Evolutionary conservation across 140 eudicot genomes (phyloP).

Genomic region (Stevia rebaudiana): DNA sequence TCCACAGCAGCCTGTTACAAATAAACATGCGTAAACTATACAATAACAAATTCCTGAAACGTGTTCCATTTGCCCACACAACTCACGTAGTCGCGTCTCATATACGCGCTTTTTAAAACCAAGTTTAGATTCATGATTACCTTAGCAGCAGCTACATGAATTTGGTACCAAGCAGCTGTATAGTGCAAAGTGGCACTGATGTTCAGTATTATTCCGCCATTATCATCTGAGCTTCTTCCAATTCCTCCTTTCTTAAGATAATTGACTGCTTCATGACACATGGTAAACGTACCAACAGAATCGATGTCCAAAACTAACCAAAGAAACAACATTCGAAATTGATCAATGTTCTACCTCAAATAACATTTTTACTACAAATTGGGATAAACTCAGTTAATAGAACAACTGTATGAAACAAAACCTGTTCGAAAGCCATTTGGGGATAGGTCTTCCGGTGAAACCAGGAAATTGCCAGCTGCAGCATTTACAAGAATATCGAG

Average conservation of each 20-base stretch:
- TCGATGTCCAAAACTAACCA: slow-evolving; percentile 78
- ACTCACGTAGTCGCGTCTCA: neutral
- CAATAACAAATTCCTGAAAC: neutral
- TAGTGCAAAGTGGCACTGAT: slow-evolving; percentile 94
- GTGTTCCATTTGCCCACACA: neutral
- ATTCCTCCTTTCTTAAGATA: slow-evolving; percentile 79
- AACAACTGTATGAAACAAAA: neutral
- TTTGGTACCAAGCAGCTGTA: slow-evolving; percentile 90
- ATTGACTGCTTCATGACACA: slow-evolving; percentile 79
- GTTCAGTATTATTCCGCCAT: slow-evolving; percentile 70
- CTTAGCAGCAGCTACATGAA: slow-evolving; percentile 94
- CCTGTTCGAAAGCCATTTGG: slow-evolving; percentile 95
- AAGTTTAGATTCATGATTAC: slow-evolving; percentile 15
- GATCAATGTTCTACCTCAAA: neutral
- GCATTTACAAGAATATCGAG: slow-evolving; percentile 92
- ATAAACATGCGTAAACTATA: neutral
- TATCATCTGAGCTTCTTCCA: slow-evolving; percentile 47
- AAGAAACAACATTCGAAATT: neutral
- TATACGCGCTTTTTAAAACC: neutral
- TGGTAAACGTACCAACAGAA: slow-evolving; percentile 88
- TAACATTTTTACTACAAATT: neutral
- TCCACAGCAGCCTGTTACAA: slow-evolving; percentile 74
- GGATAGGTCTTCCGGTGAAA: slow-evolving; percentile 73
- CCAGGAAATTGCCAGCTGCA: slow-evolving; percentile 95
- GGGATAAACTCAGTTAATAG: neutral